Conservation (phyloP, 257 asterid genomes). For the Scutellaria baicalensis region DNA sequence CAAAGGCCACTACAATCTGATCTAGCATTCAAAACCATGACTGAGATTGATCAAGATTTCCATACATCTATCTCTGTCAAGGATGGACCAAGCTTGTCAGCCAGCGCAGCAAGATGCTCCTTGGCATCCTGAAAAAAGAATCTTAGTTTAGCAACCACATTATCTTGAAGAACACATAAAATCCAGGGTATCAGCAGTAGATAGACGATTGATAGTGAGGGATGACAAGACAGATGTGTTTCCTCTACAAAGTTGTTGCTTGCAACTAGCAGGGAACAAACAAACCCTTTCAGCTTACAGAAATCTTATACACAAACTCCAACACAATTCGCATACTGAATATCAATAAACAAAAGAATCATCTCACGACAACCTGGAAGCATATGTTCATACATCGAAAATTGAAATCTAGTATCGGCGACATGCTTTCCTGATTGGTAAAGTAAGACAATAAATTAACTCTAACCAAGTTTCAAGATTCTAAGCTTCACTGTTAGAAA, state of each 20-base stretch:
- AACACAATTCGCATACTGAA: neutral
- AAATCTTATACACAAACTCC: neutral
- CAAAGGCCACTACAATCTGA: slow-evolving; percentile 10
- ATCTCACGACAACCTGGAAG: neutral
- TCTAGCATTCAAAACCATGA: slow-evolving; percentile 17
- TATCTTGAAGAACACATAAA: neutral
- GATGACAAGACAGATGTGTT: neutral
- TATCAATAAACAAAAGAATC: neutral
- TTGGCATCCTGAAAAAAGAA: slow-evolving; percentile 76
- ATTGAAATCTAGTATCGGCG: neutral
- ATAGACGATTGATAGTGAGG: slow-evolving; percentile 4
- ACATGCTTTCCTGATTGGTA: neutral
- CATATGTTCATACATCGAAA: neutral
- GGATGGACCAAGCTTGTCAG: slow-evolving; percentile 92
- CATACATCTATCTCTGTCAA: slow-evolving; percentile 88
- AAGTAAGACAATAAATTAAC: neutral
- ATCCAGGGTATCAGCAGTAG: neutral
- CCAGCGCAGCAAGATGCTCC: slow-evolving; percentile 96
- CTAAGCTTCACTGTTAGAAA: neutral
- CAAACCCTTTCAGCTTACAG: neutral
- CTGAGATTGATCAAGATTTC: slow-evolving; percentile 16
- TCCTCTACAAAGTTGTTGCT: neutral
- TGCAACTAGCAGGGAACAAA: neutral
- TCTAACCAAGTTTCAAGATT: neutral
- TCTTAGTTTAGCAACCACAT: slow-evolving; percentile 9